These are phyloP conservation scores for Handroanthus guayacan DNA, from an alignment of 257 asterid species.

Conservation along the genomic window DNA sequence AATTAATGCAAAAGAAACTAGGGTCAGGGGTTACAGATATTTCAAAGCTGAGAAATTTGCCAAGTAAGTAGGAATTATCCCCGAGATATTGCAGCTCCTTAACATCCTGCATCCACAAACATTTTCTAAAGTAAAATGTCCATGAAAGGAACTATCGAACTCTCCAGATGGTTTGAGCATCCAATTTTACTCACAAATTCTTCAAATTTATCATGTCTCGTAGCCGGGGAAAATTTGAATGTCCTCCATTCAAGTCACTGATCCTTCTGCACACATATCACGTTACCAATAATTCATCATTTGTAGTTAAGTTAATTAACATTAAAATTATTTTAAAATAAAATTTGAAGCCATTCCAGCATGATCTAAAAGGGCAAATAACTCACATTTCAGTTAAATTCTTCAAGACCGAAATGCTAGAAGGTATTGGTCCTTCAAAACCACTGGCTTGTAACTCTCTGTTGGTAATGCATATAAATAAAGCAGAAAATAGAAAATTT, in stretches of 20 bases:
- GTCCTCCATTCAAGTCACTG: slow-evolving; percentile 57
- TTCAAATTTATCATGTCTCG: slow-evolving; percentile 45
- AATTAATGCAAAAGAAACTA: neutral
- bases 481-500: slow-evolving; percentile 14
- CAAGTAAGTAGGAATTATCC: slow-evolving; percentile 52
- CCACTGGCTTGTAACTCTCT: slow-evolving; percentile 73
- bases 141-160: slow-evolving; percentile 8
- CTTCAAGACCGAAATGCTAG: slow-evolving; percentile 52
- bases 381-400: slow-evolving; percentile 63
- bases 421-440: slow-evolving; percentile 69
- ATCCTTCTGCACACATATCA: slow-evolving; percentile 57
- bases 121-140: slow-evolving; percentile 9
- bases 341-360: neutral
- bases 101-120: slow-evolving; percentile 54
- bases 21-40: slow-evolving; percentile 44
- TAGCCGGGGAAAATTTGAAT: slow-evolving; percentile 56
- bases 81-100: slow-evolving; percentile 66
- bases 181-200: slow-evolving; percentile 51
- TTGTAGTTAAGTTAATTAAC: neutral
- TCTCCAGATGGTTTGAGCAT: slow-evolving; percentile 21
- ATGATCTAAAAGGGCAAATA: neutral
- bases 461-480: slow-evolving; percentile 26
- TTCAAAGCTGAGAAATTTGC: slow-evolving; percentile 35
- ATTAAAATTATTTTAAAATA: neutral
- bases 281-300: neutral